These are phyloP conservation scores for Monosporascus sp. DNA, from an alignment of 2,329 filamentous ascomycete species.

Conservation along the genomic window DNA sequence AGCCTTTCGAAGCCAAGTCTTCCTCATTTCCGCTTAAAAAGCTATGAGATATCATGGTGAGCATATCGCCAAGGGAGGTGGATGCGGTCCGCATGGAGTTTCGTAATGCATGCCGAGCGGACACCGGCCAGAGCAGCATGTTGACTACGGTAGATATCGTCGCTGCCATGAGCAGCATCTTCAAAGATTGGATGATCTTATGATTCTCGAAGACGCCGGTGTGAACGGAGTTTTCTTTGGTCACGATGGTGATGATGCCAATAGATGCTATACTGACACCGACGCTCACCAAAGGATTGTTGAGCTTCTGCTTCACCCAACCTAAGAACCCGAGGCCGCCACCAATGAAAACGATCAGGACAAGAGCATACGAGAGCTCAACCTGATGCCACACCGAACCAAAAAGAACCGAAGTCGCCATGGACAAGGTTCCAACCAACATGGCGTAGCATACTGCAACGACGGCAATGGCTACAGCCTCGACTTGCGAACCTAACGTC, in stretches of 20 bases:
- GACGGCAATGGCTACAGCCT: constrained; percentile 72
- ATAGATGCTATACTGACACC: constrained; percentile 82
- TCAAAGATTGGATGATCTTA: constrained; percentile 76
- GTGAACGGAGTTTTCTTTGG: constrained; percentile 85
- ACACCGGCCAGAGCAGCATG: constrained; percentile 71
- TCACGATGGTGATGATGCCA: constrained; percentile 82
- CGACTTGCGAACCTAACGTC: constrained; percentile 82
- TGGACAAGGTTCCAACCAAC: constrained; percentile 73
- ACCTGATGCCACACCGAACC: constrained; percentile 61
- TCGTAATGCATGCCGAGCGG: constrained; percentile 68
- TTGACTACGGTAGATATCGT: constrained; percentile 67
- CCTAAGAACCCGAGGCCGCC: constrained; percentile 82
- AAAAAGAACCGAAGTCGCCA: constrained; percentile 81
- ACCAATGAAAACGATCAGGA: constrained; percentile 79
- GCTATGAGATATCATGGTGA: constrained; percentile 73
- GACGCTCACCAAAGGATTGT: constrained; percentile 75
- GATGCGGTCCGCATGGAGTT: constrained; percentile 70
- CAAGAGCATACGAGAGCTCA: constrained; percentile 68
- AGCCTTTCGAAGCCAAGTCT: constrained; percentile 64
- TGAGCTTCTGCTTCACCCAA: constrained; percentile 77
- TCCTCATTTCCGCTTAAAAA: constrained; percentile 81
- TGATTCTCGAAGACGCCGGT: constrained; percentile 73
- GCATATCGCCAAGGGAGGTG: constrained; percentile 71
- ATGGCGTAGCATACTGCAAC: constrained; percentile 75
- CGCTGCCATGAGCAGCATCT: constrained; percentile 79